These are phyloP conservation scores for Begonia peltatifolia DNA, from an alignment of 306 rosid genomes.

Conservation along the genomic window DNA sequence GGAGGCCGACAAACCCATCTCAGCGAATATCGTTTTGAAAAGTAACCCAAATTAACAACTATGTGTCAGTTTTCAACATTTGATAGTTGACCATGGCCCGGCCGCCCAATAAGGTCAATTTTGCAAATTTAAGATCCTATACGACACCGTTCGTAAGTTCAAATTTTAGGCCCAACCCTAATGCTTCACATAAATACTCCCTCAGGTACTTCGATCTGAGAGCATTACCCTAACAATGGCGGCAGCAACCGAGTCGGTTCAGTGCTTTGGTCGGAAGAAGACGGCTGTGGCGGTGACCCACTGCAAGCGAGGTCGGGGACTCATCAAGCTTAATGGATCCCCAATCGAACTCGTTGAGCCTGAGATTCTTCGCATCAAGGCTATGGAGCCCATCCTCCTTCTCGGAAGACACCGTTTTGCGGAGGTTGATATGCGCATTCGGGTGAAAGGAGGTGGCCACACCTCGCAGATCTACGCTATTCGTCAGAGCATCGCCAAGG, in stretches of 20 bases:
- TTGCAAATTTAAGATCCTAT: too few species aligned
- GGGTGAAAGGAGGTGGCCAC: constrained; percentile 44
- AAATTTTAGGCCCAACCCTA: too few species aligned
- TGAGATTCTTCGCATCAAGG: constrained; percentile 42
- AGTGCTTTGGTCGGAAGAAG: constrained; percentile 46
- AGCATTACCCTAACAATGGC: constrained; percentile 9
- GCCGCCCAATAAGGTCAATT: too few species aligned
- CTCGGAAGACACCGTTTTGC: constrained; percentile 30
- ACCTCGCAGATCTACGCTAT: constrained; percentile 42
- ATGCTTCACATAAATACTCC: too few species aligned
- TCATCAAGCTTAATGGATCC: constrained; percentile 44
- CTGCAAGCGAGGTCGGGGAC: constrained; percentile 43
- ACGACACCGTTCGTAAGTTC: too few species aligned
- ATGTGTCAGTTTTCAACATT: too few species aligned
- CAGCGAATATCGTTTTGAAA: background rate
- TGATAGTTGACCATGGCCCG: too few species aligned
- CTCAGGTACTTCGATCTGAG: background rate
- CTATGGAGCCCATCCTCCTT: constrained; percentile 36
- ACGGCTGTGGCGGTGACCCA: constrained; percentile 47
- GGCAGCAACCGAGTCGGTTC: constrained; percentile 19
- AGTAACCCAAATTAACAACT: too few species aligned
- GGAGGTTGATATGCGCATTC: constrained; percentile 37
- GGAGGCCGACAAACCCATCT: constrained; percentile 8
- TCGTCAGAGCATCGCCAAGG: constrained; percentile 43
- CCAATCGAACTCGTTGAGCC: constrained; percentile 42